Percentiles rank a stretch among this genome's conserved stretches.
Evolutionary conservation across 345 rosid species (phyloP).

Genomic region (Gynandropsis gynandra): DNA sequence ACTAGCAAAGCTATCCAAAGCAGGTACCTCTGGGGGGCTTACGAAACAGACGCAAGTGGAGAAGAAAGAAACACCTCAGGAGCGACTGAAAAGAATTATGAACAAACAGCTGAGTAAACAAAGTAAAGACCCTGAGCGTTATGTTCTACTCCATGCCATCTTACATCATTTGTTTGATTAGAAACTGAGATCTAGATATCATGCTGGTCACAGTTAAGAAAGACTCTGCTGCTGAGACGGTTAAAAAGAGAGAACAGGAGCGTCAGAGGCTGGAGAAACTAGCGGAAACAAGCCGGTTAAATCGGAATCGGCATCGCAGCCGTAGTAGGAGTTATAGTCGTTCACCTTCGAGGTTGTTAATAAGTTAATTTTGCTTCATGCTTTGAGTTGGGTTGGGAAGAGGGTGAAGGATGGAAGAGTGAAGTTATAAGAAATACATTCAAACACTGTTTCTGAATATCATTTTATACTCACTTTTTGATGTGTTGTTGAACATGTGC

Average conservation of each 20-base stretch:
- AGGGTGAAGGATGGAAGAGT: conserved; percentile 18
- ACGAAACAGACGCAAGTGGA: conserved; percentile 51
- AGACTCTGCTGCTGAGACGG: conserved; percentile 85
- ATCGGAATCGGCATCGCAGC: conserved; percentile 60
- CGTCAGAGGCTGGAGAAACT: conserved; percentile 79
- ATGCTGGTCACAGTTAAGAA: conserved; percentile 63
- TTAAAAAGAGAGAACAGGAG: conserved; percentile 93
- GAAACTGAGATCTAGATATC: conserved; percentile 13
- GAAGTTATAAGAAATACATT: conserved; percentile 16
- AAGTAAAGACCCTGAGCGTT: conserved; percentile 40
- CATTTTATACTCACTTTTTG: conserved; percentile 11
- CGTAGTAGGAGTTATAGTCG: conserved; percentile 81
- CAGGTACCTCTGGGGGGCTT: conserved; percentile 42
- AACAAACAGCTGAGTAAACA: conserved; percentile 83
- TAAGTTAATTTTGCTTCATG: conserved; percentile 24
- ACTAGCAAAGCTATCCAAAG: conserved; percentile 71
- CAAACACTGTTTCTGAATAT: background rate
- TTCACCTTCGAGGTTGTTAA: conserved; percentile 75
- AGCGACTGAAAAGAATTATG: conserved; percentile 95
- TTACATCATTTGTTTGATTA: background rate
- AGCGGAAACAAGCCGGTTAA: conserved; percentile 78
- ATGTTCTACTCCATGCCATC: background rate
- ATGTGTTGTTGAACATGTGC: conserved; percentile 8
- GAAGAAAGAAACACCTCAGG: conserved; percentile 98
- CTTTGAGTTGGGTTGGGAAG: conserved; percentile 18